phyloP scores from a whole-genome alignment of 345 rosid genomes.

The Nephelium lappaceum region DNA sequence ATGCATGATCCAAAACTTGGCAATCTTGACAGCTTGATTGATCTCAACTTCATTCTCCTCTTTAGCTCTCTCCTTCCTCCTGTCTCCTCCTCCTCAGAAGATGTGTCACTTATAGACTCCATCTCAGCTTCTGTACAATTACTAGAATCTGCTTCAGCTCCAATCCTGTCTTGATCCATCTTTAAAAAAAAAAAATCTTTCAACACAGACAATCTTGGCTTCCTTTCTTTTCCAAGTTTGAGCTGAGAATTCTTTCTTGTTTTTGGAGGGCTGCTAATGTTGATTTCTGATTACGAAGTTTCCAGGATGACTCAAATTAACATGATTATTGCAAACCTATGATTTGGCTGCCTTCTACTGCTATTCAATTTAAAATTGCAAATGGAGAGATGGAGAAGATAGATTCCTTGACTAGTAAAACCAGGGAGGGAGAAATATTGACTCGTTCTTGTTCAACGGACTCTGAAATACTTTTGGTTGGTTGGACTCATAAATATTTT shows the following conservation, averaged over 20 bases:
- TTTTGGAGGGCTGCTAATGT: neutral
- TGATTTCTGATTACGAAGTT: neutral
- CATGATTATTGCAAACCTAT: too few relatives aligned
- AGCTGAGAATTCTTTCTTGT: neutral
- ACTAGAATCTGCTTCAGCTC: conserved; percentile 1
- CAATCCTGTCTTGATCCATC: conserved; percentile 17
- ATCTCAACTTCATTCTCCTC: conserved; percentile 45
- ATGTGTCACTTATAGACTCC: neutral
- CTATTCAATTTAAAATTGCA: too few relatives aligned
- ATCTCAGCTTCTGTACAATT: neutral
- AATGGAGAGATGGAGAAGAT: neutral
- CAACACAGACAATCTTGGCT: too few relatives aligned
- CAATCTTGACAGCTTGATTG: conserved; percentile 42
- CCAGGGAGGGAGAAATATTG: neutral
- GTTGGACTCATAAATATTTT: too few relatives aligned
- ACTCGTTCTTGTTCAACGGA: conserved; percentile 9
- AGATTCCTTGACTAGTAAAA: neutral
- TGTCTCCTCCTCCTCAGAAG: conserved; percentile 13
- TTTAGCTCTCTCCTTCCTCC: conserved; percentile 21
- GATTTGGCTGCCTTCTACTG: too few relatives aligned
- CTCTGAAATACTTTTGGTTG: too few relatives aligned
- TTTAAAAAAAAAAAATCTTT: neutral
- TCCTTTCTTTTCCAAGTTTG: neutral
- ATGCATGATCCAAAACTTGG: conserved; percentile 38
- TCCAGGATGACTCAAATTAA: neutral